These are phyloP conservation scores for Plasmodium ovale DNA, from an alignment of 169 alveolate species.

Conservation along the genomic window DNA sequence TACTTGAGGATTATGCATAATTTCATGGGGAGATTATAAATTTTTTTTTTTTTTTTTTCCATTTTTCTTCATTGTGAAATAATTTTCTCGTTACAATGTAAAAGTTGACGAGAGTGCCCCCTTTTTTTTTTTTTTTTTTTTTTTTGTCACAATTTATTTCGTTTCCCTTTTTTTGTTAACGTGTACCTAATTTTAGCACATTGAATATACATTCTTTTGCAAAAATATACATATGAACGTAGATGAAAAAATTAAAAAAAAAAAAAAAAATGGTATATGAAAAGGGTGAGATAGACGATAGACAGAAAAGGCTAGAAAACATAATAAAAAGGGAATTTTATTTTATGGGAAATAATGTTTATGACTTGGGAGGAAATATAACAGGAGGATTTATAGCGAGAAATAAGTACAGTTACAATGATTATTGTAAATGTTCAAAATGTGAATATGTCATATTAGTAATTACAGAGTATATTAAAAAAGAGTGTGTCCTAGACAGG, in stretches of 20 bases:
- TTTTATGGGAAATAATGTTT: neutral
- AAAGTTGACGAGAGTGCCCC: too few species aligned
- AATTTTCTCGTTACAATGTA: too few species aligned
- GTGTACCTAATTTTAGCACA: too few species aligned
- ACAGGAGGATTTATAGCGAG: slow-evolving; percentile 49
- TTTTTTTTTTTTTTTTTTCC: too few species aligned
- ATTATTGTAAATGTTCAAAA: slow-evolving; percentile 18
- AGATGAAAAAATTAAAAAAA: slow-evolving; percentile 6
- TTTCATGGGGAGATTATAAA: too few species aligned
- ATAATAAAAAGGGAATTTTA: slow-evolving; percentile 59
- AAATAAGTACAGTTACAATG: neutral
- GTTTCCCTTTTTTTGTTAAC: too few species aligned
- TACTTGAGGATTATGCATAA: too few species aligned
- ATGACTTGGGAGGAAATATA: slow-evolving; percentile 4
- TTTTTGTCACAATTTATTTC: too few species aligned
- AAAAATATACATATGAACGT: neutral
- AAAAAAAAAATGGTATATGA: neutral
- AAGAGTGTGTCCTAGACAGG: slow-evolving; percentile 42
- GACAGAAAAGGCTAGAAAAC: slow-evolving; percentile 38
- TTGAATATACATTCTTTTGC: too few species aligned
- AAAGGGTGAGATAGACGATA: slow-evolving; percentile 37
- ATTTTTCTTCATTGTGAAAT: too few species aligned
- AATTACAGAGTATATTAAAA: slow-evolving; percentile 60
- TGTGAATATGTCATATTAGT: slow-evolving; percentile 49
- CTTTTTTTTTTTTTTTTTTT: too few species aligned